A percentile compares a stretch with the other conserved stretches of the same genome.
Conservation (phyloP, 2,329 filamentous ascomycete species). For the Colletotrichum chrysophilum region DNA sequence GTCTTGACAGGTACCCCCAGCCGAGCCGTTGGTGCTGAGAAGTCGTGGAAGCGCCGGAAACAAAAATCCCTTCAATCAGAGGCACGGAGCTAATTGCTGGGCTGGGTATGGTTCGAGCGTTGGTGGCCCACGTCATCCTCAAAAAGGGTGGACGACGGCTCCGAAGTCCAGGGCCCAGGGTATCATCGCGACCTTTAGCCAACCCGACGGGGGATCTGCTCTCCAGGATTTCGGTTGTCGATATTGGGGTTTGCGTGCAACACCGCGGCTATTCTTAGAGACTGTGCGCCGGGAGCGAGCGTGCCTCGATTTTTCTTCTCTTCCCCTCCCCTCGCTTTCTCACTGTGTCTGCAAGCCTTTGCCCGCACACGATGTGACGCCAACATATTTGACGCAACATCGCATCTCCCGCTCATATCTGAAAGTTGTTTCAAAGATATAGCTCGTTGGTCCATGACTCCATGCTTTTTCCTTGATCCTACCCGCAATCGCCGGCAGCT, state of each 20-base stretch:
- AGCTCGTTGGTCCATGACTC: neutral
- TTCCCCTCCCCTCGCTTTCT: neutral
- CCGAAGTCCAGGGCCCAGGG: conserved; percentile 14
- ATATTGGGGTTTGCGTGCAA: conserved; percentile 14
- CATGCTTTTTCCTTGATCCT: neutral
- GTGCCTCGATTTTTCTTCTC: neutral
- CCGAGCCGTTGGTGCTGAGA: conserved; percentile 9
- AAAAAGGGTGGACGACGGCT: neutral
- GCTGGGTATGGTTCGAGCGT: conserved; percentile 11
- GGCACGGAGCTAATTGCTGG: neutral
- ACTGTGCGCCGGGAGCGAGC: neutral
- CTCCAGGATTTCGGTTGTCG: conserved; percentile 21
- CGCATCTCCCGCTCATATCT: neutral
- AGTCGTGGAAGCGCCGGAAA: conserved; percentile 16
- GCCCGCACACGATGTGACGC: conserved; percentile 12
- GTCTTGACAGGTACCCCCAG: conserved; percentile 11
- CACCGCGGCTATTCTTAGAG: conserved; percentile 20
- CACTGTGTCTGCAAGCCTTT: neutral
- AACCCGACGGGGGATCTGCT: conserved; percentile 17
- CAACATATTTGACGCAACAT: conserved; percentile 2
- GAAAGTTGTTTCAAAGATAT: conserved; percentile 3
- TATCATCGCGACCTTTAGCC: conserved; percentile 15
- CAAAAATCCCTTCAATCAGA: conserved; percentile 25
- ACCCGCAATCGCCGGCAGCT: neutral
- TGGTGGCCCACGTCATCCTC: conserved; percentile 4